Conservation (phyloP, 129 eudicot genomes). For the Daucus carota region DNA sequence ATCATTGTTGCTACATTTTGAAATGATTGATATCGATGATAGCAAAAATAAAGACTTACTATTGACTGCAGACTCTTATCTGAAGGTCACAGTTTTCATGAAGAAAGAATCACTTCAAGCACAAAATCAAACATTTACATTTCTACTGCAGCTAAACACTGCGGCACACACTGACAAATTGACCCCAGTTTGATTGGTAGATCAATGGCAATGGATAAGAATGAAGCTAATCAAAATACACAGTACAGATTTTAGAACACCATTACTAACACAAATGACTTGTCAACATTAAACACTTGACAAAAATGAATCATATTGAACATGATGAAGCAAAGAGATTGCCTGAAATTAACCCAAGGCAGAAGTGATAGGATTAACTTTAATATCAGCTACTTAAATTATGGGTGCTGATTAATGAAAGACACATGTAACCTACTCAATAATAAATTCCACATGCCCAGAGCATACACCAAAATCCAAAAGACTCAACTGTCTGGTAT, state of each 20-base stretch:
- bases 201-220: not conserved
- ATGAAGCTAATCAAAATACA: not conserved
- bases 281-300: not conserved
- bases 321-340: not conserved
- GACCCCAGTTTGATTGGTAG: not conserved
- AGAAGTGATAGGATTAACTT: not conserved
- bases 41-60: not conserved
- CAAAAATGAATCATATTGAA: not conserved
- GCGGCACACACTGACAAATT: not conserved
- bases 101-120: not conserved
- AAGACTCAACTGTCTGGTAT: not conserved
- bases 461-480: not conserved
- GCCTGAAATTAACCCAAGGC: not conserved
- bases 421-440: not conserved
- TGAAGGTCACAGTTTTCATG: not conserved
- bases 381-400: not conserved
- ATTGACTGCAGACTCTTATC: not conserved
- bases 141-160: not conserved
- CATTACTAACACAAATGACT: not conserved
- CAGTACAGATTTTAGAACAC: not conserved
- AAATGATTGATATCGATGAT: not conserved
- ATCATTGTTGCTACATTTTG: not conserved
- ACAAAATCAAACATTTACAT: not conserved
- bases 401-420: not conserved
- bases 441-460: not conserved